Base-by-base conservation (phyloP, 805 yeast genomes). In the Zygosaccharomyces rouxii region DNA sequence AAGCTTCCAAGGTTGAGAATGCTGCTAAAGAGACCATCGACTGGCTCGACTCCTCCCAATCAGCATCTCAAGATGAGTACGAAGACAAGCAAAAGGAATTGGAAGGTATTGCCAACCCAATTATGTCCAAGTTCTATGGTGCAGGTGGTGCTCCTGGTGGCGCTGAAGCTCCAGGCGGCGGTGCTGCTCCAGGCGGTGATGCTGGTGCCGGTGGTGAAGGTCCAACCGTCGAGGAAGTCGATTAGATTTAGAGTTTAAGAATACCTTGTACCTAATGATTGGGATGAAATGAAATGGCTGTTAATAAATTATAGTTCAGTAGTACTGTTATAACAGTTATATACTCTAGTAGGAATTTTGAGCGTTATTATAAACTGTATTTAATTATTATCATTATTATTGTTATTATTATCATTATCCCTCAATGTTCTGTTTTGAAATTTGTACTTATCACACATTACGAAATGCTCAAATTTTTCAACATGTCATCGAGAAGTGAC, bases 51-150 rank as follows among this genome's bases (percentile, higher is more conserved):
- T 80, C 81, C 62, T 88, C 89, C 79, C 92, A 85, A 75, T 80
- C 97, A 57, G 97, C 96, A 61, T 71, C 96, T 47, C 81, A 87
- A 51, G 97, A 92, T 70, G 98, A 90, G 79, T 90, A 75, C 72
- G 78, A 81, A 68, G 96, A 86, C 75, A 85, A 80, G 78, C 95
- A 89, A 79, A 90, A 90, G 84, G 97, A 89, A 76, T 83, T 90
- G 67, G 97, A 92, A 79, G 85, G 81, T 62, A 78, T 84, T 73
- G 96, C 96, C 60, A 90, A 90, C 81, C 97, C 97, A 72, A 88
- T 90, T 75, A 85, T 90, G 89, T 81, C 89, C 71, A 89, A 90
- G 81, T 89, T 94, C 80, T 92, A 92, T 84, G 94, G 87, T 73
- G 89, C 84, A 60, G 95, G 89, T 71, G 95, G 89, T 71, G 84